Evolutionary conservation across 2,329 filamentous ascomycete species (phyloP).

Genomic region (Phoma sp.): DNA sequence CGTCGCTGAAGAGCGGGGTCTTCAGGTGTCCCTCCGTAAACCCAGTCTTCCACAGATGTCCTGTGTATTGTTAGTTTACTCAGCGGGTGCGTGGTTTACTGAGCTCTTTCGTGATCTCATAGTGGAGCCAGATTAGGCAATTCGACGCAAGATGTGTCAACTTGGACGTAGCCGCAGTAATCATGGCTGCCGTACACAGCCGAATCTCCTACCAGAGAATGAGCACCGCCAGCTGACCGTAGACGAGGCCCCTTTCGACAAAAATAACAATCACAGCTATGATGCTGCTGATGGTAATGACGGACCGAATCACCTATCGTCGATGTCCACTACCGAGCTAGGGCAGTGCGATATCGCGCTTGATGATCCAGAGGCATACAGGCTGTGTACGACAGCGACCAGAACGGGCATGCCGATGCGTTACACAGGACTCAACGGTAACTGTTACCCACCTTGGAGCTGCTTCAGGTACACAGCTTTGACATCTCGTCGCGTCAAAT

Average conservation of each 20-base stretch:
- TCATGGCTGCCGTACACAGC: slow-evolving; percentile 8
- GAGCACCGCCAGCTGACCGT: slow-evolving; percentile 5
- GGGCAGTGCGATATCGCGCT: slow-evolving; percentile 31
- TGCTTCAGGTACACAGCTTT: slow-evolving; percentile 81
- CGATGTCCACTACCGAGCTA: slow-evolving; percentile 27
- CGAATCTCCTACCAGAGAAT: neutral
- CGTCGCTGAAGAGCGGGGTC: slow-evolving; percentile 78
- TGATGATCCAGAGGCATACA: slow-evolving; percentile 19
- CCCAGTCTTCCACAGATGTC: slow-evolving; percentile 78
- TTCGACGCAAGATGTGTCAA: slow-evolving; percentile 12
- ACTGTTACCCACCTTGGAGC: slow-evolving; percentile 62
- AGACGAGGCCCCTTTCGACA: slow-evolving; percentile 22
- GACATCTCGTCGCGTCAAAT: slow-evolving; percentile 74
- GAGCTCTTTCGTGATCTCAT: slow-evolving; percentile 15
- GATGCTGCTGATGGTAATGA: slow-evolving; percentile 24
- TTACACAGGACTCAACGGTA: slow-evolving; percentile 21
- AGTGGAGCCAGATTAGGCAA: slow-evolving; percentile 19
- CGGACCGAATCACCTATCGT: slow-evolving; percentile 31
- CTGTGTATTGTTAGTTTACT: slow-evolving; percentile 42
- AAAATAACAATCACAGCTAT: slow-evolving; percentile 35
- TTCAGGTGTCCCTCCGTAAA: slow-evolving; percentile 74
- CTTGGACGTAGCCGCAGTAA: neutral
- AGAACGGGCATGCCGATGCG: slow-evolving; percentile 15
- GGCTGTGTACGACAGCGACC: slow-evolving; percentile 15
- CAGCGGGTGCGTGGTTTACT: slow-evolving; percentile 8